Conservation (phyloP, 192 early-diverging fungal genomes). For the Backusella westeae region DNA sequence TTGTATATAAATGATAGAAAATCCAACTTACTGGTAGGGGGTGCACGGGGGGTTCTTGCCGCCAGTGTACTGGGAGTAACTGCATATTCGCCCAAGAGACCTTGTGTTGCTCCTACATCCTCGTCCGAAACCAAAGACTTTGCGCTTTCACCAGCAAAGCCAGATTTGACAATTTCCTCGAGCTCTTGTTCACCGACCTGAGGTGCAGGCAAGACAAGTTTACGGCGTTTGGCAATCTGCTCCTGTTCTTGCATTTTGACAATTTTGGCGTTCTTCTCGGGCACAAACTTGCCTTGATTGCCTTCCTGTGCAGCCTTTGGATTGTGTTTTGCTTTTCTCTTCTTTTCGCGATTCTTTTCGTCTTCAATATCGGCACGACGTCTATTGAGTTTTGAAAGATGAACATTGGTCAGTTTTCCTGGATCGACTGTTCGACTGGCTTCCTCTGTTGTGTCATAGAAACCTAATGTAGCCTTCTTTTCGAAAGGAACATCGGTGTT, state of each 20-base stretch:
- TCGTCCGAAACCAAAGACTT: slow-evolving; percentile 65
- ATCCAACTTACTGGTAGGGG: slow-evolving; percentile 31
- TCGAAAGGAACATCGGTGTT: slow-evolving; percentile 97
- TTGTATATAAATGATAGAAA: not conserved
- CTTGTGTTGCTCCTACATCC: slow-evolving; percentile 52
- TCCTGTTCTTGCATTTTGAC: slow-evolving; percentile 67
- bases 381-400: slow-evolving; percentile 86
- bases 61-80: slow-evolving; percentile 51
- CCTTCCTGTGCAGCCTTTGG: slow-evolving; percentile 47
- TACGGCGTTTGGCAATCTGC: slow-evolving; percentile 69
- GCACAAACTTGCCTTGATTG: slow-evolving; percentile 60
- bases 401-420: slow-evolving; percentile 66
- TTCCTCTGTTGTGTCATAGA: slow-evolving; percentile 92
- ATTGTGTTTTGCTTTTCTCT: slow-evolving; percentile 61
- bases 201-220: slow-evolving; percentile 82
- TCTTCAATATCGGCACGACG: slow-evolving; percentile 81
- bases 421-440: slow-evolving; percentile 55
- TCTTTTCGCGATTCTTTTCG: slow-evolving; percentile 77
- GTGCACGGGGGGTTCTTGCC: slow-evolving; percentile 63
- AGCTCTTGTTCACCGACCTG: slow-evolving; percentile 90
- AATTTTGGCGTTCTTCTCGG: slow-evolving; percentile 47
- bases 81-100: slow-evolving; percentile 75
- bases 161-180: slow-evolving; percentile 90
- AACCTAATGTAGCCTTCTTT: slow-evolving; percentile 81
- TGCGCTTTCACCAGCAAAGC: slow-evolving; percentile 75